phyloP scores from a whole-genome alignment of 1,139 yeast species.

The Yamadazyma blattariae region DNA sequence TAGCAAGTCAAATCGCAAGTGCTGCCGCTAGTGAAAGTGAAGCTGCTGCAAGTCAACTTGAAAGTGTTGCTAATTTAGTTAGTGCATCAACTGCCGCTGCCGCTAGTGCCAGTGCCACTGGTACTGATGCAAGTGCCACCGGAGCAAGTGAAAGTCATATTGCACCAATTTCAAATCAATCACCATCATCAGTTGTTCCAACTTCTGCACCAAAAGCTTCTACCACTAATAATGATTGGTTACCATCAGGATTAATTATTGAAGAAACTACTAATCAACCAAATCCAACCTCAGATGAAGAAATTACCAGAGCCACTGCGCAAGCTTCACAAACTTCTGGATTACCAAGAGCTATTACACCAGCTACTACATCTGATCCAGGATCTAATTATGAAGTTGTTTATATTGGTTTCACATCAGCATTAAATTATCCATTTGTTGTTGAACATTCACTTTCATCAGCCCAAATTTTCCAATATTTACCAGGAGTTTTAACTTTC shows the following conservation, averaged over 20 bases:
- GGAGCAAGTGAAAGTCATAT: background rate
- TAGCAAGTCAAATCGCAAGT: background rate
- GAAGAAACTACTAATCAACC: slow-evolving; percentile 20
- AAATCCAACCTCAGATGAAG: slow-evolving; percentile 23
- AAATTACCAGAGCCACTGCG: slow-evolving; percentile 31
- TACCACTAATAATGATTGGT: slow-evolving; percentile 37
- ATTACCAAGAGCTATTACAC: slow-evolving; percentile 68
- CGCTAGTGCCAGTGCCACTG: background rate
- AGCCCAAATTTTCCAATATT: slow-evolving; percentile 72
- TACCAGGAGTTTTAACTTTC: slow-evolving; percentile 53
- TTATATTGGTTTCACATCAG: slow-evolving; percentile 67
- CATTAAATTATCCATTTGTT: slow-evolving; percentile 70
- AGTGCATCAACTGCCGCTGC: background rate
- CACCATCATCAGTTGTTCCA: slow-evolving; percentile 3
- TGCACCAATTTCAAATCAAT: background rate
- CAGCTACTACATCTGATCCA: slow-evolving; percentile 44
- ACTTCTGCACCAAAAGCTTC: slow-evolving; percentile 5
- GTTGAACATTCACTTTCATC: slow-evolving; percentile 64
- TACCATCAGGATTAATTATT: slow-evolving; percentile 47
- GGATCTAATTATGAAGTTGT: slow-evolving; percentile 52
- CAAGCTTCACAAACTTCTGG: slow-evolving; percentile 45
- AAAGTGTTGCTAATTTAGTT: background rate
- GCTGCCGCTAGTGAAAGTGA: background rate
- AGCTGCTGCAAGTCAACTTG: background rate
- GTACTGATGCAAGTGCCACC: background rate